Conservation (phyloP, 805 yeast genomes). For the Pichia insulana region DNA sequence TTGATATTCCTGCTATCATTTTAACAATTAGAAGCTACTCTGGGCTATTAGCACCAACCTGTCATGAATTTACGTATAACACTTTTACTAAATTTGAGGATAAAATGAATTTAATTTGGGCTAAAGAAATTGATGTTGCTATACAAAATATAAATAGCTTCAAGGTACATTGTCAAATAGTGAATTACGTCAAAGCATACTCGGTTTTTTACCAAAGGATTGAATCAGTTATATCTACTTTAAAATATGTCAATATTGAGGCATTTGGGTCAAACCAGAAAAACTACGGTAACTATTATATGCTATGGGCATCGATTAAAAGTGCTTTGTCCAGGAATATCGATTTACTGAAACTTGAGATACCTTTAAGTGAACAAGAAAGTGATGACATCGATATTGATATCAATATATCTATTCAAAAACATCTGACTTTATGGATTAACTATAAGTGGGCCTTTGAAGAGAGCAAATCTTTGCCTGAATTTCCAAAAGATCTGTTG, state of each 20-base stretch:
- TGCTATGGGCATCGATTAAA: conserved; percentile 19
- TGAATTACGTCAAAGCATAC: conserved; percentile 37
- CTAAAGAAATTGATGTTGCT: conserved; percentile 48
- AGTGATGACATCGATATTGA: conserved; percentile 7
- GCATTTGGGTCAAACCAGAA: conserved; percentile 13
- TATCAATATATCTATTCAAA: conserved; percentile 9
- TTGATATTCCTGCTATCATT: conserved; percentile 36
- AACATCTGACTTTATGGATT: conserved; percentile 37
- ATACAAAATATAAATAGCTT: conserved; percentile 31
- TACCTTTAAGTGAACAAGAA: background rate
- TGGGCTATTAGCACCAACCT: conserved; percentile 34
- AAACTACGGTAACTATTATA: conserved; percentile 15
- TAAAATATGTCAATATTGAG: conserved; percentile 9
- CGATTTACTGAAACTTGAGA: conserved; percentile 7
- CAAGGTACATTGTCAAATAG: conserved; percentile 24
- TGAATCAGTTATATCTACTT: conserved; percentile 23
- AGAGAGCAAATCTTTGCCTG: conserved; percentile 24
- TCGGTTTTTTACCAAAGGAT: conserved; percentile 37
- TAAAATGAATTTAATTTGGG: conserved; percentile 49
- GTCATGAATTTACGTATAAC: conserved; percentile 56
- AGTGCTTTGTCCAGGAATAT: conserved; percentile 9
- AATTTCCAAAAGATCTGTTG: conserved; percentile 17
- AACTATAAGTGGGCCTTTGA: conserved; percentile 48
- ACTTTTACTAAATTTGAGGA: conserved; percentile 44
- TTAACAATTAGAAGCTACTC: conserved; percentile 35